These are phyloP conservation scores for Fennellomyces sp. DNA, from an alignment of 371 early-diverging fungal genomes.

Conservation along the genomic window DNA sequence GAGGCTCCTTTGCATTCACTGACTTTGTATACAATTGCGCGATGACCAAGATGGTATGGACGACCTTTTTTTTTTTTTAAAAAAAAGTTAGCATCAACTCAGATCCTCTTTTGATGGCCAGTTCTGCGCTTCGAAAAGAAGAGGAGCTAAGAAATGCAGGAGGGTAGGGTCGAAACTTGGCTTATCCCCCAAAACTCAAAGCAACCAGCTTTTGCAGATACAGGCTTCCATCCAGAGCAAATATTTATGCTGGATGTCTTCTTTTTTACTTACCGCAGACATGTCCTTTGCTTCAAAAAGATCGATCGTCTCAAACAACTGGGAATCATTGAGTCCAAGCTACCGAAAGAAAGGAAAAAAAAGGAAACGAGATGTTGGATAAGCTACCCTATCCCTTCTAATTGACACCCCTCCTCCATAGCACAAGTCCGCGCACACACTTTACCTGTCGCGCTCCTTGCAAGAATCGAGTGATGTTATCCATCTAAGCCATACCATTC, in stretches of 20 bases:
- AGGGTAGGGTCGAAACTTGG: too few relatives aligned
- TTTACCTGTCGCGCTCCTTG: slow-evolving; percentile 61
- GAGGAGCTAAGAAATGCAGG: too few relatives aligned
- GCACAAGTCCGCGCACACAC: neutral
- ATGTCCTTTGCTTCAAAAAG: slow-evolving; percentile 88
- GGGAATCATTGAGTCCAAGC: slow-evolving; percentile 81
- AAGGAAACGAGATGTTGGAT: neutral
- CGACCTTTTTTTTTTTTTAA: slow-evolving; percentile 20
- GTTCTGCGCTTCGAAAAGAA: too few relatives aligned
- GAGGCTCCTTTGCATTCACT: slow-evolving; percentile 2
- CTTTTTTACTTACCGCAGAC: slow-evolving; percentile 57
- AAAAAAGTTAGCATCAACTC: neutral
- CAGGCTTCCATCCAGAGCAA: too few relatives aligned
- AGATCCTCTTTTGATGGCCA: too few relatives aligned
- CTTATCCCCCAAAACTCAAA: too few relatives aligned
- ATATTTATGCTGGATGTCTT: too few relatives aligned
- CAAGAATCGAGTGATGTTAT: slow-evolving; percentile 75
- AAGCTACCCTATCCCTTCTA: neutral
- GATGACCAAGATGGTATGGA: slow-evolving; percentile 37
- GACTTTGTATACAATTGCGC: slow-evolving; percentile 30
- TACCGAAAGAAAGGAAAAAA: slow-evolving; percentile 11
- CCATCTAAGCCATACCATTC: slow-evolving; percentile 64
- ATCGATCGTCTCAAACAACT: slow-evolving; percentile 91
- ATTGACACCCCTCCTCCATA: neutral
- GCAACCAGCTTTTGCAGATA: too few relatives aligned